Conservation (phyloP, 805 yeast genomes). For the Tetrapisispora iriomotensis region DNA sequence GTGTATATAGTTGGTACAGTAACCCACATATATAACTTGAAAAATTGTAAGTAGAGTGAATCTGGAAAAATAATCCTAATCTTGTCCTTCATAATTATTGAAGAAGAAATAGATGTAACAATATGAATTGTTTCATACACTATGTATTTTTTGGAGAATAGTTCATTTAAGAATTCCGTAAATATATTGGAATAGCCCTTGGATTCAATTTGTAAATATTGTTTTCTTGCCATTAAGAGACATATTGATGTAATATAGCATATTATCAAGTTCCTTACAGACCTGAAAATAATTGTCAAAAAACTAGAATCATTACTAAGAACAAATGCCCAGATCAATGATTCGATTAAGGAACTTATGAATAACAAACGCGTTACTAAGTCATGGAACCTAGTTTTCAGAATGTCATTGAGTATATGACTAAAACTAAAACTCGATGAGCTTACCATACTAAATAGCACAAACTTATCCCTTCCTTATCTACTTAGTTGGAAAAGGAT, state of each 20-base stretch:
- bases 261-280: conserved; percentile 23
- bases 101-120: conserved; percentile 17
- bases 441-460: not conserved
- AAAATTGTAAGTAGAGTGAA: not conserved
- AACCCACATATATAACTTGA: conserved; percentile 25
- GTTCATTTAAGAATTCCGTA: conserved; percentile 17
- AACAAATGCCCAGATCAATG: conserved; percentile 17
- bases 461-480: not conserved
- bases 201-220: conserved; percentile 31
- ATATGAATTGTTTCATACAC: conserved; percentile 14
- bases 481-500: not conserved
- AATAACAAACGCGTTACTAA: conserved; percentile 30
- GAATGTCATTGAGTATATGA: conserved; percentile 32
- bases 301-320: conserved; percentile 15
- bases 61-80: not conserved
- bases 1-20: conserved; percentile 39
- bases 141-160: conserved; percentile 27
- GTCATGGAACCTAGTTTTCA: conserved; percentile 33
- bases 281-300: conserved; percentile 15
- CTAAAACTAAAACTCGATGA: conserved; percentile 28
- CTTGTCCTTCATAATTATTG: conserved; percentile 19
- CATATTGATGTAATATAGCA: conserved; percentile 25
- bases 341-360: conserved; percentile 22
- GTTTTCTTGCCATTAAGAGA: conserved; percentile 31
- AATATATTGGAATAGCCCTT: conserved; percentile 20